Base-by-base conservation (phyloP, 805 yeast genomes). In the Debaryomyces castellii region DNA sequence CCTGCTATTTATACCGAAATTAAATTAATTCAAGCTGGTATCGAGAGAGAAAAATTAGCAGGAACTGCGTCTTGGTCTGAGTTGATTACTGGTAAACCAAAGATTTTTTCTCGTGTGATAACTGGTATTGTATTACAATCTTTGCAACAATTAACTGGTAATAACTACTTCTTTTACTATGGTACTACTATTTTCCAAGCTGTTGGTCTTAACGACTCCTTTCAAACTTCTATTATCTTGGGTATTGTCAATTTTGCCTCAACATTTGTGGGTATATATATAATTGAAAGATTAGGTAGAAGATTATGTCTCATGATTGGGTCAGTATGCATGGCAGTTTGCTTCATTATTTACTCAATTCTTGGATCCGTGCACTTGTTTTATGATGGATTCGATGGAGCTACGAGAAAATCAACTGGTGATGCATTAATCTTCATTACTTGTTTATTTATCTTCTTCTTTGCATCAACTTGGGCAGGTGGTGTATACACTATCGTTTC, bases 381-480 rank as follows among this genome's bases (percentile, higher is more conserved):
- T 53, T 56, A 61, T 17, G 66, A 70, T 46, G 75, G 76, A 24
- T 69, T 62, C 52, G 70, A 66, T 57, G 66, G 65, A 41, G 68
- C 77, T 43, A 59, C 64, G 35, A 45, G 54, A 39, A 73, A 71
- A 51, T 74, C 82, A 50, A 78, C 82, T 44, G 87, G 87, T 60
- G 58, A 69, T 50, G 78, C 75, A 8, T 79, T 84, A 86, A 81
- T 85, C 57, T 75, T 76, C 57, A 70, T 84, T 44, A 75, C 89
- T 6, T 81, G 87, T 66, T 58, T 82, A 43, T 85, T 74, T 67
- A 79, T 85, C 47, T 70, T 80, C 64, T 80, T 75, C 65, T 85
- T 85, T 61, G 89, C 89, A 4, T 73, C 81, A 22, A 80, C 89
- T 11, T 81, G 87, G 83, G 89, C 88, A 33, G 87, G 89, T 48